A percentile compares a stretch with the other conserved stretches of the same genome.
phyloP scores from a whole-genome alignment of 1,284 basidiomycete species.

The Vanrija humicola region DNA sequence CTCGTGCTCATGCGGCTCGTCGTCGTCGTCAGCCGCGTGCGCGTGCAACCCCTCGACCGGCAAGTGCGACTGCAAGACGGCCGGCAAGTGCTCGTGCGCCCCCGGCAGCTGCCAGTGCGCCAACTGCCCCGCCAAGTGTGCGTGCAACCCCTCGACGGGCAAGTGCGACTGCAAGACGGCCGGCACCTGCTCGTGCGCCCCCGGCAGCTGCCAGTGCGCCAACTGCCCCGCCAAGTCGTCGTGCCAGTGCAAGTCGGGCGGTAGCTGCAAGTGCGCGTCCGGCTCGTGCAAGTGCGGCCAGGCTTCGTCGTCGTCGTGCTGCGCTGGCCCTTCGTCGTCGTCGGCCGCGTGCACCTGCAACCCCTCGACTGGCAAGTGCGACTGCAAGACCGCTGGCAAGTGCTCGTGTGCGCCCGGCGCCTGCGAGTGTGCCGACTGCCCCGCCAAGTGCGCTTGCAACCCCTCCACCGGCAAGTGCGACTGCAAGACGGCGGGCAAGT shows the following conservation, averaged over 20 bases:
- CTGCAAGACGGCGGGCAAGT: conserved; percentile 17
- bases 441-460: conserved; percentile 5
- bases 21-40: background rate
- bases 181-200: conserved; percentile 17
- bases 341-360: conserved; percentile 2
- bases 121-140: conserved; percentile 18
- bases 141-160: background rate
- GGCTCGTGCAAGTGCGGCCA: background rate
- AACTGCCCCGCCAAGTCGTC: conserved; percentile 7
- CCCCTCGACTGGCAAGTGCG: background rate
- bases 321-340: conserved; percentile 1
- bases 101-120: conserved; percentile 24
- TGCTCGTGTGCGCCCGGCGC: conserved; percentile 24
- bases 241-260: conserved; percentile 2
- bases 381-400: background rate
- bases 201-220: conserved; percentile 21
- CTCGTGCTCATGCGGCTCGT: background rate
- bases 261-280: background rate
- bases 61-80: conserved; percentile 16
- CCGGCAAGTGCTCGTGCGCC: conserved; percentile 22
- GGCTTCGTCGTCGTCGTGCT: too few species aligned
- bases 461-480: background rate
- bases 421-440: conserved; percentile 22
- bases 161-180: background rate
- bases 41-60: too few species aligned